Evolutionary conservation across 768 basidiomycete genomes (phyloP).

Genomic region (Termitomyces sp.): DNA sequence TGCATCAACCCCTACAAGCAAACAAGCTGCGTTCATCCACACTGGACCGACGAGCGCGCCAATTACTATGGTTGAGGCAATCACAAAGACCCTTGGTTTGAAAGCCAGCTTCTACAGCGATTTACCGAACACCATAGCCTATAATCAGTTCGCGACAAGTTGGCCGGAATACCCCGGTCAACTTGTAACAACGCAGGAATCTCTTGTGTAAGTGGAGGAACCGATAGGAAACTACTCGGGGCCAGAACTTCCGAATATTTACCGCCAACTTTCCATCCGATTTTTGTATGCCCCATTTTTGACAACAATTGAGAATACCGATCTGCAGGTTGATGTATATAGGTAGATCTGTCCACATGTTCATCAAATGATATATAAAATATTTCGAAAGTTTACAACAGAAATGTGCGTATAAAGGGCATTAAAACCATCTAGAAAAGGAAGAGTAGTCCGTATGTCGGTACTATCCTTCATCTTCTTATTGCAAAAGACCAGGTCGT

Average conservation of each 20-base stretch:
- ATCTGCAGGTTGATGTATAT: background rate
- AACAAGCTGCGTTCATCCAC: slow-evolving; percentile 28
- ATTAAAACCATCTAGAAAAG: background rate
- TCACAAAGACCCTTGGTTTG: slow-evolving; percentile 21
- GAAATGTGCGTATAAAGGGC: background rate
- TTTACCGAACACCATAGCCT: slow-evolving; percentile 10
- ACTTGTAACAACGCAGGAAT: slow-evolving; percentile 6
- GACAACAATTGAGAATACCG: background rate
- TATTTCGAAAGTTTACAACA: background rate
- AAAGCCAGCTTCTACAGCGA: slow-evolving; percentile 27
- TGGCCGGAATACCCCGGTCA: slow-evolving; percentile 5
- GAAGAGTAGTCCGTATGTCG: background rate
- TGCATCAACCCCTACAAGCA: slow-evolving; percentile 12
- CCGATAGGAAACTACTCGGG: background rate
- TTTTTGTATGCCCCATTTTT: background rate
- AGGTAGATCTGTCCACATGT: too few relatives aligned
- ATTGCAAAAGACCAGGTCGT: background rate
- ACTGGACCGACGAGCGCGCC: slow-evolving; percentile 23
- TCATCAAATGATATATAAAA: background rate
- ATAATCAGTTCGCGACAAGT: slow-evolving; percentile 8
- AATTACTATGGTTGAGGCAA: background rate
- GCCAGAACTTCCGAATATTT: background rate
- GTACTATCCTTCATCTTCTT: background rate
- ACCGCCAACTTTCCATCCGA: background rate
- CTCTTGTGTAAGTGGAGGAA: background rate